Conservation (phyloP, 2,329 filamentous ascomycete genomes). For the Gnomoniopsis smithogilvyi region DNA sequence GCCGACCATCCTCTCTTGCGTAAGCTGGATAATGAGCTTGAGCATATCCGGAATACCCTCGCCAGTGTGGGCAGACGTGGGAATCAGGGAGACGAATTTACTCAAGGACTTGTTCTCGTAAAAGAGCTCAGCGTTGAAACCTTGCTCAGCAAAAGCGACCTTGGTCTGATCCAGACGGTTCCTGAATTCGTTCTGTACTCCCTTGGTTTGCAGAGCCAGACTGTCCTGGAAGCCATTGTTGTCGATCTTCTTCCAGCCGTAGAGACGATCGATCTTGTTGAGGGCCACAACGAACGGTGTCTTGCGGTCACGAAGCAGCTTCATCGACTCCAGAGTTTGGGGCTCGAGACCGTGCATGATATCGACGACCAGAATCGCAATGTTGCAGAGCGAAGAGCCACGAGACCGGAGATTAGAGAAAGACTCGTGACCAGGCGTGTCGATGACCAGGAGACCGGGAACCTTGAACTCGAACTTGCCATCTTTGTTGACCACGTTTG, state of each 20-base stretch:
- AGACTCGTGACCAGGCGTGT: conserved; percentile 99
- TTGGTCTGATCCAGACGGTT: conserved; percentile 90
- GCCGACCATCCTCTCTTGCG: conserved; percentile 95
- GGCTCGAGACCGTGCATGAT: conserved; percentile 99
- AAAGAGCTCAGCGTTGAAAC: conserved; percentile 96
- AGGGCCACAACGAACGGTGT: conserved; percentile 98
- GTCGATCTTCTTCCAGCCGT: conserved; percentile 97
- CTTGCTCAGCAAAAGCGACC: conserved; percentile 90
- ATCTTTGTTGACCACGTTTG: conserved; percentile 87
- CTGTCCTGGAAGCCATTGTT: conserved; percentile 98
- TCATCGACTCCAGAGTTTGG: conserved; percentile 97
- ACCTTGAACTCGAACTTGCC: conserved; percentile 94
- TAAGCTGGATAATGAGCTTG: conserved; percentile 87
- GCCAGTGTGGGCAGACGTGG: conserved; percentile 96
- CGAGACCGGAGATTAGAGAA: conserved; percentile 97
- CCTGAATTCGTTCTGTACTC: conserved; percentile 90
- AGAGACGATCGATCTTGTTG: conserved; percentile 99
- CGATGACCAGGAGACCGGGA: conserved; percentile 92
- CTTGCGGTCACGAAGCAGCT: conserved; percentile 83
- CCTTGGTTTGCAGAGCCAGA: conserved; percentile 84
- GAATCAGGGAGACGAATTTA: conserved; percentile 89
- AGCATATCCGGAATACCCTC: conserved; percentile 99
- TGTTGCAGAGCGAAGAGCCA: conserved; percentile 98
- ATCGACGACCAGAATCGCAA: conserved; percentile 97
- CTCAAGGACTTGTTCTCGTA: conserved; percentile 99